Base-by-base conservation (phyloP, 1,284 basidiomycete species). In the Irpex rosettiformis region DNA sequence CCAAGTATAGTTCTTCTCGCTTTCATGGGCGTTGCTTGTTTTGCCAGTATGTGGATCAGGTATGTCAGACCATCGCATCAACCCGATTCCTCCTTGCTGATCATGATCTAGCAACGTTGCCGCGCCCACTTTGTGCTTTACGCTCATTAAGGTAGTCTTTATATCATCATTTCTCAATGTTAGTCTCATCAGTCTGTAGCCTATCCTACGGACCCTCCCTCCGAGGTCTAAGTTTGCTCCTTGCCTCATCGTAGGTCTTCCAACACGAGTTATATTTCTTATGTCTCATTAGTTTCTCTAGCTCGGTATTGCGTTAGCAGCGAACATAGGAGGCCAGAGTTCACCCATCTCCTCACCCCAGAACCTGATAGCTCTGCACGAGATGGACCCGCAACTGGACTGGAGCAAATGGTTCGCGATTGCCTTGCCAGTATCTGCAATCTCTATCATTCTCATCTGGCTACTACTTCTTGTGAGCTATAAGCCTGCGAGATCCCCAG, bases 41-140 rank as follows among this genome's bases (percentile, higher is more conserved):
- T 99, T 70, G 95, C 96, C 1, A 94, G 92, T 72, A 99, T 98
- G 97, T 99, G 96, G 97, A 98, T 99, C 68, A 91, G 88, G 83
- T 93, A 71, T 58, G 79, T 52, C 45, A 1, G 68, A 67, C n/a
- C n/a, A n/a, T 25, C 62, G 67, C 33, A 69, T 13, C 52, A 43
- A 40, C 8, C 61, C 68, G n/a, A 71, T 67, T 66, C 69, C 51
- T 57, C 27, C 52, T 29, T 25, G 24, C 28, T 45, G 21, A 68
- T 61, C 61, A 62, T 59, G 52, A 52, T 27, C 11, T 58, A 94
- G 91, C 71, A 98, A 99, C 70, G 96, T 99, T 13, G 96, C 96
- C 0, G 96, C 96, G 5, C 97, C 97, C 11, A 98, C 96, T 1
- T 79, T 99, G 11, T 98, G 96, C 77, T 99, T 98, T 72, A 95